These are phyloP conservation scores for Hirschioporus abietinus DNA, from an alignment of 768 basidiomycete genomes.

Conservation along the genomic window DNA sequence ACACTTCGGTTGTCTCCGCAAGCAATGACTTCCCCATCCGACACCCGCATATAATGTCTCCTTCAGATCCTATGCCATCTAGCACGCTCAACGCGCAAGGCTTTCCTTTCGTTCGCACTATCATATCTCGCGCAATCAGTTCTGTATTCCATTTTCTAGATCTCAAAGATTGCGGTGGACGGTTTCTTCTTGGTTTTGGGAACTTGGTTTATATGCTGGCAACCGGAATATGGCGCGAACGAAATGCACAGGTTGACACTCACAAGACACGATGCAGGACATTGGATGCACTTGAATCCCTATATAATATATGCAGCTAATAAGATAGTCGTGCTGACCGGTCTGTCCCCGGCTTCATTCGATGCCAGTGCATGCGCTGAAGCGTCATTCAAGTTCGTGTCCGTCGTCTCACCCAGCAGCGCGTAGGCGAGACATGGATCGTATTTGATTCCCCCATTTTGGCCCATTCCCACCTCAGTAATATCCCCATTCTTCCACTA, in stretches of 20 bases:
- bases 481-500: slow-evolving; percentile 61
- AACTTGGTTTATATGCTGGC: not conserved
- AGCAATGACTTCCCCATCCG: slow-evolving; percentile 3
- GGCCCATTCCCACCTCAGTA: slow-evolving; percentile 15
- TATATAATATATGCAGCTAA: not conserved
- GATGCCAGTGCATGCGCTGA: not conserved
- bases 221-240: not conserved
- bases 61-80: not conserved
- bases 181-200: not conserved
- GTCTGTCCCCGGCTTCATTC: not conserved
- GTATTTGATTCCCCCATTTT: not conserved
- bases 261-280: not conserved
- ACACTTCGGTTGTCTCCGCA: slow-evolving; percentile 3
- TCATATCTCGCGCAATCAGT: not conserved
- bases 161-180: not conserved
- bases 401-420: too few species aligned
- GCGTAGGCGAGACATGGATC: not conserved
- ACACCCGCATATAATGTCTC: slow-evolving; percentile 1
- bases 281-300: not conserved
- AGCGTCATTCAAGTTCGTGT: not conserved
- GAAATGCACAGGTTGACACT: not conserved
- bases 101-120: not conserved
- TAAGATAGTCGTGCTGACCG: not conserved
- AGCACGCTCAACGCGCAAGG: not conserved
- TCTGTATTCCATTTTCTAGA: not conserved